phyloP scores from a whole-genome alignment of 169 alveolate genomes.

The Plasmodium vivax region DNA sequence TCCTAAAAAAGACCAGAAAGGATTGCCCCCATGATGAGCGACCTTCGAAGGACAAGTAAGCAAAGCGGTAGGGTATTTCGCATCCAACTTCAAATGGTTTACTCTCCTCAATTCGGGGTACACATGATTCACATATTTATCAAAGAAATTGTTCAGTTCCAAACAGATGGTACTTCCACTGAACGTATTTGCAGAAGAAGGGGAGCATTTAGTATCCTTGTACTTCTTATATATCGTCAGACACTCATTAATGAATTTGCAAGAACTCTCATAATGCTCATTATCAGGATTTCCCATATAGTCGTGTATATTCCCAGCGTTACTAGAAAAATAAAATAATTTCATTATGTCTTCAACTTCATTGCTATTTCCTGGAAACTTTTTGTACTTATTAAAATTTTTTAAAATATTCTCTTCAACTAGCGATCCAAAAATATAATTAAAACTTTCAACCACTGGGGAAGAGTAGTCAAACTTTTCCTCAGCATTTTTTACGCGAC shows the following conservation, averaged over 20 bases:
- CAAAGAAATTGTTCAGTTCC: not conserved
- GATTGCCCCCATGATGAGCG: not conserved
- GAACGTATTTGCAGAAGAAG: not conserved
- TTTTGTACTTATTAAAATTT: not conserved
- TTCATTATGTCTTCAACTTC: not conserved
- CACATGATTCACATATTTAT: not conserved
- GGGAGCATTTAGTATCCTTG: not conserved
- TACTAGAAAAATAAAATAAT: not conserved
- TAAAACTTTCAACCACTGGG: not conserved
- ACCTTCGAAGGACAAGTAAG: not conserved
- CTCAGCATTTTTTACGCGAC: not conserved
- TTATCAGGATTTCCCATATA: not conserved
- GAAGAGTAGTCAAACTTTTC: not conserved
- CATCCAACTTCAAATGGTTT: not conserved
- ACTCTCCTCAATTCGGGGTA: not conserved
- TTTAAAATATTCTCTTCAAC: not conserved
- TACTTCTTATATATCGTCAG: not conserved
- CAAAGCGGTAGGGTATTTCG: not conserved
- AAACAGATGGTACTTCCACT: slow-evolving; percentile 6
- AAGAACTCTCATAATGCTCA: not conserved
- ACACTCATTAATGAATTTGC: not conserved
- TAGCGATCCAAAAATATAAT: not conserved
- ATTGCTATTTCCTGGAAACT: not conserved
- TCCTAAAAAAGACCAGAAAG: no score
- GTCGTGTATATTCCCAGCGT: not conserved